Base-by-base conservation (phyloP, 1,284 basidiomycete genomes). In the Ganoderma boninense region DNA sequence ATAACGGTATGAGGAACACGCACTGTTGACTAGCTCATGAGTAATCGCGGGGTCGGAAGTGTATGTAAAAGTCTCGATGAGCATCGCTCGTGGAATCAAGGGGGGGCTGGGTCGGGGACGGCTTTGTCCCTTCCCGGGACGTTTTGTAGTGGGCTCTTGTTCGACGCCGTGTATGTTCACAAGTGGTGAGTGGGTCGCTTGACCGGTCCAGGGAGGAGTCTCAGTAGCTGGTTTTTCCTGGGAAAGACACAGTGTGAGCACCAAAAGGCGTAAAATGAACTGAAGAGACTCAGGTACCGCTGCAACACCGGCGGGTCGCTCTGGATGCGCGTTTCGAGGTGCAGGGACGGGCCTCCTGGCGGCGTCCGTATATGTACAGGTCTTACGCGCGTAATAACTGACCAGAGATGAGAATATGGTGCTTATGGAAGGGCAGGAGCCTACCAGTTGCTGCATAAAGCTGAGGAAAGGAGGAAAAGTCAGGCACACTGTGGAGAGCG, bases 371-470 rank as follows among this genome's bases (percentile, higher is more conserved):
- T 95, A 95, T 1, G 90, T 89, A 80, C 93, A 95, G 52, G 87
- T 83, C 81, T 95, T 94, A 71, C 90, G 91, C 64, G 93, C 93
- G 79, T 90, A 95, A 79, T 90, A 93, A 76, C 93, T 94, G 76
- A 13, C 67, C 76, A 61, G 69, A 60, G 63, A 54, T 63, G 57
- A 49, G 42, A 23, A 70, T 32, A 20, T 20, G 44, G 35, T 26
- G 32, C 49, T 52, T 26, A 18, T 14, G 35, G 29, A 38, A 69
- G 40, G 68, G 29, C 65, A 68, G 68, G 13, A 57, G 75, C 85
- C 70, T 76, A 92, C 92, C 93, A 95, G 78, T 95, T 95, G 79
- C 92, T 92, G 77, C 93, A 95, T 4, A 92, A 92, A 18, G 90
- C 92, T 92, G 79, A 40, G 35, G 32, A 74, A 68, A 7, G 16